phyloP scores from a whole-genome alignment of 495 filamentous ascomycete genomes.

The Echria macrotheca region DNA sequence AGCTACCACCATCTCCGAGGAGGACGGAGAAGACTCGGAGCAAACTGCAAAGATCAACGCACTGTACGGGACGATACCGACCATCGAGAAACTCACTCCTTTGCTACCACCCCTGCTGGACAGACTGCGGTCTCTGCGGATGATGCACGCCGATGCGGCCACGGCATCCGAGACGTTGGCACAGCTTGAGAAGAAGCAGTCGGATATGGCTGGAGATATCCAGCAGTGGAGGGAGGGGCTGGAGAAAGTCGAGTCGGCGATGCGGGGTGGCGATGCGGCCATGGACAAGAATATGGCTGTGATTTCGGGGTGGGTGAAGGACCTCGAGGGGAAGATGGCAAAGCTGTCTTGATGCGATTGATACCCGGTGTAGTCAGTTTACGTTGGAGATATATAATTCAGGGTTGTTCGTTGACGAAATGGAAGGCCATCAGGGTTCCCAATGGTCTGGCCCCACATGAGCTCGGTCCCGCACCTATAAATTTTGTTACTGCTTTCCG shows the following conservation, averaged over 20 bases:
- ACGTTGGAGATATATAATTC: too few relatives aligned
- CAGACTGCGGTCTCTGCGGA: conserved; percentile 73
- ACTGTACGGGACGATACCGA: conserved; percentile 81
- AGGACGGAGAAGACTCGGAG: conserved; percentile 49
- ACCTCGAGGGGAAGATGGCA: conserved; percentile 70
- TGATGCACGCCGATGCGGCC: conserved; percentile 82
- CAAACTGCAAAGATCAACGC: conserved; percentile 83
- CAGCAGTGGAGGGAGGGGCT: conserved; percentile 80
- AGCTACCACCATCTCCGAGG: conserved; percentile 30
- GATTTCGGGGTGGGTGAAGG: conserved; percentile 84
- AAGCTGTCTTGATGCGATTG: conserved; percentile 40
- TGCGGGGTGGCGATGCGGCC: conserved; percentile 61
- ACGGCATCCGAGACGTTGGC: conserved; percentile 75
- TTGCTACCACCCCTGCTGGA: conserved; percentile 82
- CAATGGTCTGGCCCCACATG: too few relatives aligned
- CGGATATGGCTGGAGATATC: conserved; percentile 77
- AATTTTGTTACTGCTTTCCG: too few relatives aligned
- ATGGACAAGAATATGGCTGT: conserved; percentile 71
- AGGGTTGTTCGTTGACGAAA: too few relatives aligned
- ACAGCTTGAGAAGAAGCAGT: conserved; percentile 70
- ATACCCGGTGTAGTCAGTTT: conserved; percentile 22
- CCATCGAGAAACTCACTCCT: conserved; percentile 81
- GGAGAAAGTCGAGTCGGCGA: conserved; percentile 67
- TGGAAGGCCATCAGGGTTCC: too few relatives aligned
- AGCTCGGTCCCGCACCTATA: too few relatives aligned